These are phyloP conservation scores for Dactylellina sp. DNA, from an alignment of 2,329 filamentous ascomycete genomes.

Conservation along the genomic window DNA sequence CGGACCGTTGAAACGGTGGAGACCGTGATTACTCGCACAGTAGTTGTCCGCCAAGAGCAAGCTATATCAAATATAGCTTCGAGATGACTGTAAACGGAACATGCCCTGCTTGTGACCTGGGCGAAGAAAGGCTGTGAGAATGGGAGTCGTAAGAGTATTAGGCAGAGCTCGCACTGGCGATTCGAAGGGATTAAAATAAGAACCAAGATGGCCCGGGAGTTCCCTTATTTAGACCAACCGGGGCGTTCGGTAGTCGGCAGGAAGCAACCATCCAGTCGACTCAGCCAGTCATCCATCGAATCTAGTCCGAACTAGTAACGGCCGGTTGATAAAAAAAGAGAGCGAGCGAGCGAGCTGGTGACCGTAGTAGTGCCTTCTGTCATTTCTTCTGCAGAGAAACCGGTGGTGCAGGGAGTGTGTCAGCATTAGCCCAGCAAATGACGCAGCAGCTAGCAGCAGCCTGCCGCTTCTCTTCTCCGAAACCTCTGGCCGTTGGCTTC, in stretches of 20 bases:
- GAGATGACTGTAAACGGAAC: no score
- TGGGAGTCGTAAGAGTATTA: no score
- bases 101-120: neutral
- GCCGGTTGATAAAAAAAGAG: no score
- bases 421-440: slow-evolving; percentile 39
- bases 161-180: neutral
- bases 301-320: no score
- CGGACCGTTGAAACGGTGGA: neutral
- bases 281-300: no score
- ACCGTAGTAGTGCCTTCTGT: slow-evolving; percentile 17
- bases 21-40: neutral
- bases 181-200: slow-evolving; percentile 11
- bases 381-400: slow-evolving; percentile 12
- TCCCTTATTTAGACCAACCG: slow-evolving; percentile 34
- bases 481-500: slow-evolving; percentile 7
- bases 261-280: slow-evolving; percentile 2
- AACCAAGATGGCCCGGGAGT: slow-evolving; percentile 3
- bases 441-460: slow-evolving; percentile 26
- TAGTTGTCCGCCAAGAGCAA: slow-evolving; percentile 6
- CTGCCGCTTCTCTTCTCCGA: slow-evolving; percentile 20
- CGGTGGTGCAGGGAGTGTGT: slow-evolving; percentile 30
- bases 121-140: neutral
- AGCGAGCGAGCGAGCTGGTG: slow-evolving; percentile 16
- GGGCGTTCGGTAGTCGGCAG: slow-evolving; percentile 47
- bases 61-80: neutral